phyloP scores from a whole-genome alignment of 2,329 filamentous ascomycete genomes.

The Fusarium annulatum region DNA sequence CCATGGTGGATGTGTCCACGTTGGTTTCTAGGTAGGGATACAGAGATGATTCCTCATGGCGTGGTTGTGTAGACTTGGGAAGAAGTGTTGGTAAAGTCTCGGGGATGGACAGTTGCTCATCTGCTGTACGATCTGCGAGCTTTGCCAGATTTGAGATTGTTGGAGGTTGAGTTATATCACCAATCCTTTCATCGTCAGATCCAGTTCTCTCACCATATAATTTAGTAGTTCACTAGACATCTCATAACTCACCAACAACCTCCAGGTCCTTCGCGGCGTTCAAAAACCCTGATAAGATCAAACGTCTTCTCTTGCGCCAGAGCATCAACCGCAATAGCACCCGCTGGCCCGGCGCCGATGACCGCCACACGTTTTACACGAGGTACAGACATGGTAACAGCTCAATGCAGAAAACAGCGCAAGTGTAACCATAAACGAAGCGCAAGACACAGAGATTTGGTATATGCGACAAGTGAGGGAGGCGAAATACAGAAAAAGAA shows the following conservation, averaged over 20 bases:
- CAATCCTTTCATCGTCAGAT: constrained; percentile 53
- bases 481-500: constrained; percentile 2
- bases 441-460: not conserved
- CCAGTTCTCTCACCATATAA: not conserved
- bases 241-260: constrained; percentile 65
- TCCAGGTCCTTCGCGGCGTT: constrained; percentile 67
- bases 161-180: constrained; percentile 51
- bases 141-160: constrained; percentile 57
- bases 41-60: constrained; percentile 68
- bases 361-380: constrained; percentile 61
- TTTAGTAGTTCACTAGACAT: fast-evolving
- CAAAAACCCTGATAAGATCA: constrained; percentile 70
- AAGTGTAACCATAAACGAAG: not conserved
- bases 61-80: constrained; percentile 55
- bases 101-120: constrained; percentile 61
- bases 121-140: constrained; percentile 61
- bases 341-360: constrained; percentile 70
- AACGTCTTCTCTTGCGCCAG: constrained; percentile 68
- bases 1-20: constrained; percentile 68
- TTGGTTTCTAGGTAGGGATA: constrained; percentile 76
- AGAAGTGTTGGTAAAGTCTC: constrained; percentile 58
- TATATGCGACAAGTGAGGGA: not conserved
- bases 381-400: constrained; percentile 14
- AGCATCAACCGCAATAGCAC: constrained; percentile 70
- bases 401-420: not conserved